phyloP scores from a whole-genome alignment of 2,329 filamentous ascomycete species.

The Delphinella strobiligena region DNA sequence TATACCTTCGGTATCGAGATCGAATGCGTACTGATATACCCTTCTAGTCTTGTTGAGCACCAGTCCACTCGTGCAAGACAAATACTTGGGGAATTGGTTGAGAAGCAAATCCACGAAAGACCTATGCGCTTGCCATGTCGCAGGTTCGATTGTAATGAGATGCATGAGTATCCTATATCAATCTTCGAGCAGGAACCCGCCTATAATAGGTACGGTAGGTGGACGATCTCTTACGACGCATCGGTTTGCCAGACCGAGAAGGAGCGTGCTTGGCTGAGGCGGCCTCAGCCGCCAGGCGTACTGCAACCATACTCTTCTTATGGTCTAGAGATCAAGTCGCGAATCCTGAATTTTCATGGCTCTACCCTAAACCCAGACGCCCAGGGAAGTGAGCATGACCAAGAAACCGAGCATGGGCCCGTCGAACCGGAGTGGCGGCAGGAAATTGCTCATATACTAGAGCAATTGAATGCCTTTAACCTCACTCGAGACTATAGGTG shows the following conservation, averaged over 20 bases:
- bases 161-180: neutral
- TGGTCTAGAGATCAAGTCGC: neutral
- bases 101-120: too few relatives aligned
- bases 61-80: neutral
- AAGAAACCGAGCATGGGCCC: neutral
- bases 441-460: neutral
- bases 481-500: neutral
- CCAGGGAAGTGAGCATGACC: neutral
- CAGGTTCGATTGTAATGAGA: neutral
- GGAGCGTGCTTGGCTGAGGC: neutral
- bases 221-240: neutral
- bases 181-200: neutral
- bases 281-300: too few relatives aligned
- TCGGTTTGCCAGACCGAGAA: neutral
- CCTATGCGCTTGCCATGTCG: neutral
- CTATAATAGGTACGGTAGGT: neutral
- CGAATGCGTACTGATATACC: neutral
- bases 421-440: neutral
- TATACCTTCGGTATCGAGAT: neutral
- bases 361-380: neutral
- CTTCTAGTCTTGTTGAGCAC: neutral
- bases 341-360: neutral
- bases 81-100: too few relatives aligned
- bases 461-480: neutral
- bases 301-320: neutral